These are phyloP conservation scores for Arthonia radiata DNA, from an alignment of 495 filamentous ascomycete genomes.

Conservation along the genomic window DNA sequence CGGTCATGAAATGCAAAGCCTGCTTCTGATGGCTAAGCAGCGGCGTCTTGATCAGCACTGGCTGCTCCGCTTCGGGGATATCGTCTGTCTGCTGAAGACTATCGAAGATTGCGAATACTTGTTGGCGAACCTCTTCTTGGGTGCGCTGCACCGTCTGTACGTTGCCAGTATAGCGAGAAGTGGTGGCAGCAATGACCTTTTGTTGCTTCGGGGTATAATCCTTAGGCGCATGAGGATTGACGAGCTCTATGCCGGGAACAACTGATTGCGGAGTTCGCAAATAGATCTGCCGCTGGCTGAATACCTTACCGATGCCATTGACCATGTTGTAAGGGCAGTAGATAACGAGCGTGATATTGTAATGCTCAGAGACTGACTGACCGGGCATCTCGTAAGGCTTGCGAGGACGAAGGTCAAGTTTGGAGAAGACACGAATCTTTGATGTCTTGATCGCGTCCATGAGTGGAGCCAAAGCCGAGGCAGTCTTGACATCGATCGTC, in stretches of 20 bases:
- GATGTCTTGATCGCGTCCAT: slow-evolving; percentile 32
- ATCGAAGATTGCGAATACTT: slow-evolving; percentile 75
- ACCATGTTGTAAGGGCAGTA: slow-evolving; percentile 54
- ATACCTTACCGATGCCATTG: slow-evolving; percentile 32
- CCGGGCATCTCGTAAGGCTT: slow-evolving; percentile 29
- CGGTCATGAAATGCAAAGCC: slow-evolving; percentile 66
- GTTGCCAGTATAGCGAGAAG: too few relatives aligned
- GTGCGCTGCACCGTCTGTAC: slow-evolving; percentile 40
- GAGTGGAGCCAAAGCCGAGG: slow-evolving; percentile 39
- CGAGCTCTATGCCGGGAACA: slow-evolving; percentile 27
- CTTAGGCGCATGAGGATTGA: slow-evolving; percentile 40
- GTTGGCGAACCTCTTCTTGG: slow-evolving; percentile 59
- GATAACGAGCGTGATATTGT: slow-evolving; percentile 41
- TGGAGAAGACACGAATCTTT: slow-evolving; percentile 37
- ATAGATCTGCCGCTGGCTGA: slow-evolving; percentile 38
- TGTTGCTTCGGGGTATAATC: slow-evolving; percentile 14
- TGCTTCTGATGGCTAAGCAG: slow-evolving; percentile 79
- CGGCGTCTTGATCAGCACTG: slow-evolving; percentile 33
- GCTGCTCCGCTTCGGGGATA: slow-evolving; percentile 48
- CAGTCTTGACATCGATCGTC: slow-evolving; percentile 40
- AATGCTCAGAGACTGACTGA: slow-evolving; percentile 22
- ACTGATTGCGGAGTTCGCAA: slow-evolving; percentile 18
- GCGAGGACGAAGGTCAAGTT: slow-evolving; percentile 35
- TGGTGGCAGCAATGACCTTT: too few relatives aligned
- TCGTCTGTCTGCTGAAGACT: slow-evolving; percentile 47